Evolutionary conservation across 176 grass and related monocot genomes (phyloP), one percentile per base, ranked within the genome.

Genomic region (Oryza coarctata): DNA sequence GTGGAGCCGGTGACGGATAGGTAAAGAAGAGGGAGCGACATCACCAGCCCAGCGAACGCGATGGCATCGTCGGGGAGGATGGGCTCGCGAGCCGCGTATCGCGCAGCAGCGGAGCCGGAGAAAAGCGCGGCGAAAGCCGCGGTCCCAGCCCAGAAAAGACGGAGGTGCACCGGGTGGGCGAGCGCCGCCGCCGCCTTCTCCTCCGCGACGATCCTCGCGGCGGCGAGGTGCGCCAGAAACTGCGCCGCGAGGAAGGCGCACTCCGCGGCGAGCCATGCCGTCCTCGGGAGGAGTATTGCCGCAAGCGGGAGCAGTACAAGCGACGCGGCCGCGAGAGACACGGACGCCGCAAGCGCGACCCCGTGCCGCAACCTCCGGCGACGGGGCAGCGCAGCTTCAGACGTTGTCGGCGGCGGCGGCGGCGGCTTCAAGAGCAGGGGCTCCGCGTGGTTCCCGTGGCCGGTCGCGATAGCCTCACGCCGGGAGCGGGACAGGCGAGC

Each of bases 71-170:
- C 87, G 22, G 87, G 87, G 18, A 85, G 14, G 0, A 82, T 1
- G 14, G 87, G 72, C 57, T 75, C 20, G 0, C 72, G 65, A 5
- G 78, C 75, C 44, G 68, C 75, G 68, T 60, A 84, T 45, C 44
- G 43, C 15, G 77, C 85, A 18, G 45, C 70, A 12, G 85, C 70
- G 62, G 45, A 65, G 5, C 71, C 86, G 26, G 77, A 76, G 71
- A 27, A 55, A 32, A 89, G 45, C 68, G 40, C 49, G 15, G 63
- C 62, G 68, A 89, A 12, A 0, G 30, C 68, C 5, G 83, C 39
- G 1, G 86, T 75, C 28, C 18, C 61, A 40, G 84, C 35, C 89
- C 92, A 94, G 89, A 88, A 94, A 50, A 82, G 0, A 33, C 92
- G 74, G 50, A 94, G 80, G 61, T 88, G 73, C 3, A 20, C 9